phyloP scores from a whole-genome alignment of 179 eudicot species.

The Vitellaria paradoxa region DNA sequence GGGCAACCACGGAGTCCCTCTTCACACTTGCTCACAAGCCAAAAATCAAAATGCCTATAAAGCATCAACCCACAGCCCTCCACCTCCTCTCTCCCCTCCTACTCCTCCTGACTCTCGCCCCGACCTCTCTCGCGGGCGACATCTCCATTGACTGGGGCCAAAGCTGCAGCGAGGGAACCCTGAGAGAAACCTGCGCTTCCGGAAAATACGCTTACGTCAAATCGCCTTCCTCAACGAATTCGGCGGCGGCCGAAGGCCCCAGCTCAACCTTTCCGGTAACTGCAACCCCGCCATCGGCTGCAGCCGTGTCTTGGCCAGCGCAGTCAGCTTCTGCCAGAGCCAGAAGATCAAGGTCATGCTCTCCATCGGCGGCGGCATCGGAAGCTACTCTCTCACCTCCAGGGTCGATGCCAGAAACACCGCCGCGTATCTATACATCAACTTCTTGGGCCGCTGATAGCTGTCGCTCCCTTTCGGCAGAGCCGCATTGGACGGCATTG shows the following conservation, averaged over 20 bases:
- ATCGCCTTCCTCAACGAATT: no score
- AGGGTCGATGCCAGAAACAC: no score
- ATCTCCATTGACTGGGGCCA: constrained; percentile 61
- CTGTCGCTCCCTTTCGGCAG: no score
- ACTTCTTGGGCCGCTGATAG: no score
- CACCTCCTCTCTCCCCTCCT: constrained; percentile 16
- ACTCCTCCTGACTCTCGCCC: constrained; percentile 15
- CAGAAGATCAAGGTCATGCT: no score
- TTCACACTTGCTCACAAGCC: no score
- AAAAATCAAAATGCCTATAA: constrained; percentile 11
- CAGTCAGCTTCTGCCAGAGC: constrained; percentile 41
- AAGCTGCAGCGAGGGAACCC: constrained; percentile 56
- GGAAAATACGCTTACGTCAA: constrained; percentile 51
- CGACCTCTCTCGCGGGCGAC: constrained; percentile 15
- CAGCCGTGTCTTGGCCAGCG: constrained; percentile 33
- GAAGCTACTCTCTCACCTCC: no score
- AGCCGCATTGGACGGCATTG: constrained; percentile 43
- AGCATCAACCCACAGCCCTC: constrained; percentile 11
- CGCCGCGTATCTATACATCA: no score
- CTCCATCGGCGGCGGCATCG: no score
- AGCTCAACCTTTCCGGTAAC: no score
- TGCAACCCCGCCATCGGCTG: constrained; percentile 40
- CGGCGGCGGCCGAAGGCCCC: constrained; percentile 47
- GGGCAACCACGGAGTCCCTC: no score
- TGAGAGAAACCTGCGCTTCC: constrained; percentile 55